These are phyloP conservation scores for Colletotrichum liaoningense DNA, from an alignment of 2,329 filamentous ascomycete genomes.

Conservation along the genomic window DNA sequence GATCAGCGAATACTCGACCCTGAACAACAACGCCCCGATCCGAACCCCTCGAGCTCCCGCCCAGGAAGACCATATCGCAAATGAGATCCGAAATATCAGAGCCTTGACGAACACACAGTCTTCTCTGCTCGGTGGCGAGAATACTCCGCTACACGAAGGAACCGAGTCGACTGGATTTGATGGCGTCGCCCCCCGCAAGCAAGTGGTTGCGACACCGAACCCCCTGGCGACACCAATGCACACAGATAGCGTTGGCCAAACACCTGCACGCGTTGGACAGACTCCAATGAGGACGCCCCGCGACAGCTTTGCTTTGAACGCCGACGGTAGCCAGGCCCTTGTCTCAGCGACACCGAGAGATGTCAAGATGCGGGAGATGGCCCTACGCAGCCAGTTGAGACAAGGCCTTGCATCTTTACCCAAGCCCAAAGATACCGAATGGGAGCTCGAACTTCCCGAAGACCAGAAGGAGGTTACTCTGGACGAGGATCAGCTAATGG, in stretches of 20 bases:
- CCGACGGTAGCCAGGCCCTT: conserved; percentile 74
- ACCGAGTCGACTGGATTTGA: conserved; percentile 88
- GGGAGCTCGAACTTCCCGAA: conserved; percentile 92
- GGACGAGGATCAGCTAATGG: conserved; percentile 62
- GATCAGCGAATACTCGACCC: conserved; percentile 85
- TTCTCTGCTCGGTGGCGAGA: conserved; percentile 91
- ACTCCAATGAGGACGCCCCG: conserved; percentile 90
- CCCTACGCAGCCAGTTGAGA: conserved; percentile 75
- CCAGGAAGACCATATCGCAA: conserved; percentile 95
- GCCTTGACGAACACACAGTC: conserved; percentile 95
- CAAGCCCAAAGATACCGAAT: conserved; percentile 92
- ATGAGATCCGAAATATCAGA: conserved; percentile 94
- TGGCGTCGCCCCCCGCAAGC: conserved; percentile 82
- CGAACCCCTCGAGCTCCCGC: conserved; percentile 91
- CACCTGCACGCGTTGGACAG: conserved; percentile 76
- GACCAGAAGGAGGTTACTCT: conserved; percentile 73
- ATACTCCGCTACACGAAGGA: conserved; percentile 88
- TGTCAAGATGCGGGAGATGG: conserved; percentile 76
- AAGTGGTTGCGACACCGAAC: conserved; percentile 91
- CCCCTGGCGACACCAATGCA: conserved; percentile 90
- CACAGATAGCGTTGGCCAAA: conserved; percentile 73
- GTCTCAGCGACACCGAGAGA: conserved; percentile 83
- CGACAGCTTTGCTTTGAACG: conserved; percentile 87
- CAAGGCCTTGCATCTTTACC: conserved; percentile 84
- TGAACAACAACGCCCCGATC: conserved; percentile 87